Evolutionary conservation across 2,329 filamentous ascomycete genomes (phyloP), one percentile per base, ranked within the genome.

Genomic region (Penicillium sp.): DNA sequence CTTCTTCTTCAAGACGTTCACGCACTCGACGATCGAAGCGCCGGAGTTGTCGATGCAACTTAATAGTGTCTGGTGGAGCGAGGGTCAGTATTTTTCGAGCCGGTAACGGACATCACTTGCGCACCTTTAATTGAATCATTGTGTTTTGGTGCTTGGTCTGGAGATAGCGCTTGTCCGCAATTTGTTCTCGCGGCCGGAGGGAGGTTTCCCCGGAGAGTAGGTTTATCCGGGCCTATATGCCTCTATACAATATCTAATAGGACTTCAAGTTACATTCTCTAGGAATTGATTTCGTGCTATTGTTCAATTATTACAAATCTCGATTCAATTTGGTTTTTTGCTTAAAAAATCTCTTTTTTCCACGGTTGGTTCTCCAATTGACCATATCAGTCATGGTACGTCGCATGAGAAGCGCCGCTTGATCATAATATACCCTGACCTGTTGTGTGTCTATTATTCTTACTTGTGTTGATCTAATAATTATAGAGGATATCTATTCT

Each of bases 11-110:
- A 99, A 82, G 62, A 97, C 89, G 75, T 93, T 89, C 75, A 89
- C 90, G 80, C 94, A 99, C 81, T 99, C 94, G 79, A 97, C 94
- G 66, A 99, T 83, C 70, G 94, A 93, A 68, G 94, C 94, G 75
- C 94, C 94, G 65, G 94, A 97, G 83, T 97, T 99, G 88, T 99
- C 94, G 86, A 99, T 97, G 88, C 94, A 97, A 80, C 94, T 97
- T 70, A 99, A 86, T 86, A 99, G 91, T 75, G 93, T 90, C 94
- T 97, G 67, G 25, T 19, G 13, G 6, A 39, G 21, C 8, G 2
- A 7, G 4, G 2, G 35, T 47, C 3, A 47, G 35, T 29, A 29
- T n/a, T 36, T 21, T 29, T 2, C 3, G 9, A n/a, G 2, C 6
- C n/a, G 4, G 13, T 19, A 19, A 9, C 13, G 6, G 7, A 6